Conservation (phyloP, 1,284 basidiomycete species). For the Pseudozyma sp. region DNA sequence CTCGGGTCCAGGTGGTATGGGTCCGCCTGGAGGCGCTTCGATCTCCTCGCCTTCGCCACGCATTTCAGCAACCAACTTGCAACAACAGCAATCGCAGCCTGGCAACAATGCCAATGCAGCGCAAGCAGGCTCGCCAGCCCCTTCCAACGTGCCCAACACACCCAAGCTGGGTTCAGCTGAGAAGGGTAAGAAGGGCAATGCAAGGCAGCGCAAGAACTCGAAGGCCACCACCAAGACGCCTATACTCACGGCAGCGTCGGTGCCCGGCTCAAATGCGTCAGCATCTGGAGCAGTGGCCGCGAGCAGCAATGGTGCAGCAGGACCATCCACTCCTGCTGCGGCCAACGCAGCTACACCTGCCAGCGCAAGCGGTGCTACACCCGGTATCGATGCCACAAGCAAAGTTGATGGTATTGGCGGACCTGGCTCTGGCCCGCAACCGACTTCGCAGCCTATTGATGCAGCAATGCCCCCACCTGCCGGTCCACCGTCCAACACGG, state of each 20-base stretch:
- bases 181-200: constrained; percentile 57
- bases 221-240: constrained; percentile 55
- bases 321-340: constrained; percentile 45
- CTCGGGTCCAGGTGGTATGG: constrained; percentile 50
- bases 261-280: constrained; percentile 22
- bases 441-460: constrained; percentile 38
- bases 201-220: constrained; percentile 48
- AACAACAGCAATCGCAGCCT: constrained; percentile 25
- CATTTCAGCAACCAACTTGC: constrained; percentile 29
- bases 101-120: constrained; percentile 17
- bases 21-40: constrained; percentile 47
- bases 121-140: constrained; percentile 31
- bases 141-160: constrained; percentile 44
- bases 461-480: constrained; percentile 41
- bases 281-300: constrained; percentile 6
- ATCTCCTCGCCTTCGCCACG: constrained; percentile 53
- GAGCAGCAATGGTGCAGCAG: constrained; percentile 31
- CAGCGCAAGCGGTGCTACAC: constrained; percentile 49
- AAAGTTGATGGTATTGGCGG: constrained; percentile 12
- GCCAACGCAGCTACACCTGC: constrained; percentile 51
- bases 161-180: constrained; percentile 54
- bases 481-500: constrained; percentile 26
- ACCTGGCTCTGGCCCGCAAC: constrained; percentile 17
- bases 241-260: constrained; percentile 41
- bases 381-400: constrained; percentile 36